Evolutionary conservation across 768 basidiomycete genomes (phyloP).

Genomic region (Hygrophoropsis aurantiaca): DNA sequence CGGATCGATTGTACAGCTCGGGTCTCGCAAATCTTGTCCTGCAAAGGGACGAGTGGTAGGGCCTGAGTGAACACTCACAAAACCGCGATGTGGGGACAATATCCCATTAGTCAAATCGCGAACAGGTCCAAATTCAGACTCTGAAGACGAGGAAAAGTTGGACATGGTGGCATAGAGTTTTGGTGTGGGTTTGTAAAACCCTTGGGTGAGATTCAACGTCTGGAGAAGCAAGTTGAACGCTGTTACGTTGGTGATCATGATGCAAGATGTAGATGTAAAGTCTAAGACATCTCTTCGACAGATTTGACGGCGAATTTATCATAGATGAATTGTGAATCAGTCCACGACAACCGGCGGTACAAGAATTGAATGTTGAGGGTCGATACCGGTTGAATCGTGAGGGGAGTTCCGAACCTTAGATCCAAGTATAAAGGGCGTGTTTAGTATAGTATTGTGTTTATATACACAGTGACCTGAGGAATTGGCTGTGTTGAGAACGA

Average conservation of each 20-base stretch:
- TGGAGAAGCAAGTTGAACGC: constrained; percentile 30
- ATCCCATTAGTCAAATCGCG: not conserved
- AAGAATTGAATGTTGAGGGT: no score
- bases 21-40: not conserved
- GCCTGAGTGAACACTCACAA: constrained; percentile 21
- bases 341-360: no score
- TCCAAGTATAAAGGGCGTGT: no score
- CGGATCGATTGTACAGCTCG: constrained; percentile 15
- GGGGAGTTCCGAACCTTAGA: no score
- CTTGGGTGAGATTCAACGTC: constrained; percentile 30
- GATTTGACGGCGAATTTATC: no score
- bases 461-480: no score
- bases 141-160: constrained; percentile 2
- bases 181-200: constrained; percentile 28
- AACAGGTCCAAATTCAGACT: constrained; percentile 4
- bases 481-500: no score
- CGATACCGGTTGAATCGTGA: no score
- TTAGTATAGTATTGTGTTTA: no score
- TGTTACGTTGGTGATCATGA: constrained; percentile 24
- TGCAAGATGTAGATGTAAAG: constrained; percentile 1
- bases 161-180: not conserved
- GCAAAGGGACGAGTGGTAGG: not conserved
- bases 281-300: no score
- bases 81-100: constrained; percentile 3
- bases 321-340: no score